Percentiles rank a stretch among this genome's conserved stretches.
These are phyloP conservation scores for Tinospora cordifolia DNA, from an alignment of 164 flowering plant species.

Conservation along the genomic window DNA sequence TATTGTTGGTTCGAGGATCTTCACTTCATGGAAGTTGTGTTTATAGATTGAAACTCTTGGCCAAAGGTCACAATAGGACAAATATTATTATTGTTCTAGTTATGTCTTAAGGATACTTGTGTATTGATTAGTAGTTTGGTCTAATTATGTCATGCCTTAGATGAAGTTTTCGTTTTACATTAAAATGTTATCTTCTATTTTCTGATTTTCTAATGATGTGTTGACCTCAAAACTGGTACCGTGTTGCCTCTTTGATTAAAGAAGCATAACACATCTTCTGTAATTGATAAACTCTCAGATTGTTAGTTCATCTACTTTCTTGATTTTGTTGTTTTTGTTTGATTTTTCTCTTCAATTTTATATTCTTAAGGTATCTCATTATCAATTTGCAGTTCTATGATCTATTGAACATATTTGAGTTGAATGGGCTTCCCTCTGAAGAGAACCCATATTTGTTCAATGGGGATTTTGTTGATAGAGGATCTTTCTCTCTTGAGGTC, in stretches of 20 bases:
- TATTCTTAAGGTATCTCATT: slow-evolving; percentile 10
- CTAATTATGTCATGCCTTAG: not conserved
- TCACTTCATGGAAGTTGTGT: too few species aligned
- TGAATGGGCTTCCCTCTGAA: slow-evolving; percentile 95
- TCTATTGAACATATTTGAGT: slow-evolving; percentile 87
- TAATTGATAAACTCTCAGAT: not conserved
- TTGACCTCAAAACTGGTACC: not conserved
- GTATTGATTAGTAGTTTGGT: not conserved
- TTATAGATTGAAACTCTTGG: too few species aligned
- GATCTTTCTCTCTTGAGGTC: slow-evolving; percentile 93
- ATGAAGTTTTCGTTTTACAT: not conserved
- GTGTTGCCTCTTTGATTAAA: not conserved
- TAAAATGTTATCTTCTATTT: not conserved
- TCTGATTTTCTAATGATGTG: not conserved
- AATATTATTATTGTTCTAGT: not conserved
- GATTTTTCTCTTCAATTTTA: not conserved
- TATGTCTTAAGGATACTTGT: not conserved
- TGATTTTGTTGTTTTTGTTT: not conserved
- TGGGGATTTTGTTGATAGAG: slow-evolving; percentile 98
- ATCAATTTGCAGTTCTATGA: slow-evolving; percentile 80
- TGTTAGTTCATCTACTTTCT: not conserved
- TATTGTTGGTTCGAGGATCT: too few species aligned
- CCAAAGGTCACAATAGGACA: too few species aligned
- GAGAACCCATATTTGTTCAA: slow-evolving; percentile 96
- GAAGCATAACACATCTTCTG: not conserved